These are phyloP conservation scores for Hypoxylon rickii DNA, from an alignment of 495 filamentous ascomycete genomes.

Conservation along the genomic window DNA sequence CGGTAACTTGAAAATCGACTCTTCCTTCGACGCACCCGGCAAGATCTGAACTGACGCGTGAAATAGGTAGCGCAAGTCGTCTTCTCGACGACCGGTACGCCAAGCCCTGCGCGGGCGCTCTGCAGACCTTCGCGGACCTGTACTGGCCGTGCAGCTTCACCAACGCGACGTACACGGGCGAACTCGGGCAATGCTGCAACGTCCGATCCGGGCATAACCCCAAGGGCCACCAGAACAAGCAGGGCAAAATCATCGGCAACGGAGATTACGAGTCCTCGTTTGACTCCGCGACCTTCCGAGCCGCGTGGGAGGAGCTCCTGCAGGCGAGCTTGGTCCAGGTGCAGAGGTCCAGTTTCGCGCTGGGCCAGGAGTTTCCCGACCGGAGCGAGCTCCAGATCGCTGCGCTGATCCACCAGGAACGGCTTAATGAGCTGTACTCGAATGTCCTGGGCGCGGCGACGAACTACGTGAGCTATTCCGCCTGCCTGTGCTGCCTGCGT, in stretches of 20 bases:
- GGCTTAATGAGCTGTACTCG: constrained; percentile 37
- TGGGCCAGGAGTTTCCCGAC: constrained; percentile 34
- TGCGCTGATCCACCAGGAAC: constrained; percentile 33
- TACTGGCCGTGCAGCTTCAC: constrained; percentile 55
- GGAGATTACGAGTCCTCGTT: constrained; percentile 55
- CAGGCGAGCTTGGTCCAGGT: constrained; percentile 32
- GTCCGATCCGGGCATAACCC: constrained; percentile 47
- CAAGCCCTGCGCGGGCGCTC: constrained; percentile 45
- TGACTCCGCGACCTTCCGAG: constrained; percentile 39
- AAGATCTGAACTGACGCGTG: too few relatives aligned
- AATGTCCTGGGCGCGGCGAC: constrained; percentile 30
- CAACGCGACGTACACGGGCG: constrained; percentile 28
- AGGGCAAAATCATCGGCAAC: constrained; percentile 50
- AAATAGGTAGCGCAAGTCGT: constrained; percentile 40
- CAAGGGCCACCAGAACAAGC: constrained; percentile 57
- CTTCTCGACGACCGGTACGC: constrained; percentile 39
- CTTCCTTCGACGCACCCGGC: too few relatives aligned
- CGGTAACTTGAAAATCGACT: constrained; percentile 37
- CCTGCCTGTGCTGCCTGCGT: constrained; percentile 61
- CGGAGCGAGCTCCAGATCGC: constrained; percentile 34
- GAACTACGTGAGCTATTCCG: constrained; percentile 40
- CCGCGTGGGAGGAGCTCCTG: constrained; percentile 40
- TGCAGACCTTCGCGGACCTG: constrained; percentile 54
- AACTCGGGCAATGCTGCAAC: constrained; percentile 49
- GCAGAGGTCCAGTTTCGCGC: constrained; percentile 28